Evolutionary conservation across 2,329 filamentous ascomycete genomes (phyloP).

Genomic region (Aspergillus tubingensis): DNA sequence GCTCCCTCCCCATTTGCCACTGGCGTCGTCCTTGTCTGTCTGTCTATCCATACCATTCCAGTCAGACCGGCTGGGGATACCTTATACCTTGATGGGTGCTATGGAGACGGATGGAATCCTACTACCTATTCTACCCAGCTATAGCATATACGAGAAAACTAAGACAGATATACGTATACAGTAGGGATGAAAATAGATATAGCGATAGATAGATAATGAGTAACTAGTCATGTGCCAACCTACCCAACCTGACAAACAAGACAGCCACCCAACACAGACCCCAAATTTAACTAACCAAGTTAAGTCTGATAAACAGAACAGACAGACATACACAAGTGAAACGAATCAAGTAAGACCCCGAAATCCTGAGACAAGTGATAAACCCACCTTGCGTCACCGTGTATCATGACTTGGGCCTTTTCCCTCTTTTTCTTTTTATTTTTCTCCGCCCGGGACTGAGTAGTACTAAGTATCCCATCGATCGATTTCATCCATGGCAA

Average conservation of each 20-base stretch:
- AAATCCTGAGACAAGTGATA: neutral
- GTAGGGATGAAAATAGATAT: neutral
- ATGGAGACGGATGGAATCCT: neutral
- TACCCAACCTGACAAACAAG: neutral
- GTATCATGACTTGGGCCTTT: slow-evolving; percentile 7
- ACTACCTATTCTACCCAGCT: neutral
- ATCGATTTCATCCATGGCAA: too few species aligned
- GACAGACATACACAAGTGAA: neutral
- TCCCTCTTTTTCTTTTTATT: neutral
- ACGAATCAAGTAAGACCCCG: neutral
- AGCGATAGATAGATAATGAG: neutral
- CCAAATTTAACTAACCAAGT: too few species aligned
- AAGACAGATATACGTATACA: too few species aligned
- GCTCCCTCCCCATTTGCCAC: neutral
- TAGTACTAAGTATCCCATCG: neutral
- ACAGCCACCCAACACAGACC: neutral
- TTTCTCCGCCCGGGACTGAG: slow-evolving; percentile 2
- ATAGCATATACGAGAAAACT: too few species aligned
- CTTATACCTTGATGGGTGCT: neutral
- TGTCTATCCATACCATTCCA: neutral
- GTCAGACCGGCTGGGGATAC: neutral
- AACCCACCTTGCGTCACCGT: slow-evolving; percentile 10
- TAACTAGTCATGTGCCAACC: neutral
- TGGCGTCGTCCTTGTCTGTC: neutral
- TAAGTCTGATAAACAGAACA: neutral